Percentiles rank a stretch among this genome's conserved stretches.
Conservation (phyloP, 108 stramenopile genomes). For the Cylindrotheca closterium region DNA sequence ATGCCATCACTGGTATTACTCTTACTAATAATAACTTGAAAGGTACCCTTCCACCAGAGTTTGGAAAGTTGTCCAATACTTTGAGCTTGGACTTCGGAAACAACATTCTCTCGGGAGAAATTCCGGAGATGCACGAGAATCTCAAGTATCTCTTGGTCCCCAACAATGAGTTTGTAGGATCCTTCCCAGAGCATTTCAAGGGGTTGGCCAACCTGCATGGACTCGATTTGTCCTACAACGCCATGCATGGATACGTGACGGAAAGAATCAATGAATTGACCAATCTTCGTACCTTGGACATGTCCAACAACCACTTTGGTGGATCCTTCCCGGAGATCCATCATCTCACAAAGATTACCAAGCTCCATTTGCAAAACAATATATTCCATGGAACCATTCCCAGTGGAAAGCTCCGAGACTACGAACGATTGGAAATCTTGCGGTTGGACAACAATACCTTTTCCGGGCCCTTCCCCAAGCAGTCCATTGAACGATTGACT, state of each 20-base stretch:
- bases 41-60: constrained; percentile 23
- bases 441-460: constrained; percentile 15
- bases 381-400: constrained; percentile 7
- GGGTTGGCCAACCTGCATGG: constrained; percentile 7
- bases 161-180: constrained; percentile 16
- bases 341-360: background rate
- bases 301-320: constrained; percentile 13
- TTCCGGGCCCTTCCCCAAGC: constrained; percentile 1
- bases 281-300: constrained; percentile 4
- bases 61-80: constrained; percentile 6
- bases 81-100: constrained; percentile 10
- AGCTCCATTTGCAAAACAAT: constrained; percentile 15
- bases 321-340: constrained; percentile 16
- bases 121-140: constrained; percentile 12
- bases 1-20: constrained; percentile 8
- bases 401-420: background rate
- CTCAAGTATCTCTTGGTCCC: constrained; percentile 15
- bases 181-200: constrained; percentile 12
- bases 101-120: constrained; percentile 10
- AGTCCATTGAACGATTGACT: background rate
- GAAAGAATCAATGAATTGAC: constrained; percentile 1
- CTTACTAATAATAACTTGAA: constrained; percentile 24
- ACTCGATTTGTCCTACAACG: constrained; percentile 14
- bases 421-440: constrained; percentile 14
- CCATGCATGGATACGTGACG: constrained; percentile 17